phyloP scores from a whole-genome alignment of 768 basidiomycete genomes.

The Leccinum olivaceopallidum region DNA sequence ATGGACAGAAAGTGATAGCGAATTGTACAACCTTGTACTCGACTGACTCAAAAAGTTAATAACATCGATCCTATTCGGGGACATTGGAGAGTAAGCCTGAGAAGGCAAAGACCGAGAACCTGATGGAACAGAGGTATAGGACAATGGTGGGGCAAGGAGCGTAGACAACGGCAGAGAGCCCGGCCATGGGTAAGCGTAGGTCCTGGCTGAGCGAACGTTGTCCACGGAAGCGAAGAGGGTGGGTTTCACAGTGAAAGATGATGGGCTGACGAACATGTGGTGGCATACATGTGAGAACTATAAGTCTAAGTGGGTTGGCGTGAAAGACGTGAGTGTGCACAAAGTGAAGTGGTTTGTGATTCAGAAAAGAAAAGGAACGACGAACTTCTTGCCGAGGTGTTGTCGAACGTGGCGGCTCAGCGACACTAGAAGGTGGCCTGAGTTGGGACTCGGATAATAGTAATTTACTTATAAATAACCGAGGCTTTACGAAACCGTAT shows the following conservation, averaged over 20 bases:
- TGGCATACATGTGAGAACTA: constrained; percentile 29
- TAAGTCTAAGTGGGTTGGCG: constrained; percentile 13
- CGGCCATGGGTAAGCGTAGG: constrained; percentile 13
- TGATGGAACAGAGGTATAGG: background rate
- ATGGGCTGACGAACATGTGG: constrained; percentile 30
- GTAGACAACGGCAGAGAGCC: constrained; percentile 22
- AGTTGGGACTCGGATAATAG: no score
- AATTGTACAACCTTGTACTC: constrained; percentile 14
- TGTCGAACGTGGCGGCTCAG: constrained; percentile 10
- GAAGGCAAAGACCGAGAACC: constrained; percentile 4
- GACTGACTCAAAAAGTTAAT: background rate
- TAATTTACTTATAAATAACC: constrained; percentile 18
- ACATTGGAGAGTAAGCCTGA: background rate
- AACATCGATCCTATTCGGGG: background rate
- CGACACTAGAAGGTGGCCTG: background rate
- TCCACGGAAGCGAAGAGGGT: constrained; percentile 10
- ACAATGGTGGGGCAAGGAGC: constrained; percentile 4
- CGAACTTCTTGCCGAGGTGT: constrained; percentile 9
- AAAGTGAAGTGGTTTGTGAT: constrained; percentile 13
- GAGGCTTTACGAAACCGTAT: constrained; percentile 21
- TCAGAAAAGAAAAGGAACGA: constrained; percentile 16
- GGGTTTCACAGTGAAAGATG: constrained; percentile 22
- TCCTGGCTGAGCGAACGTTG: constrained; percentile 8
- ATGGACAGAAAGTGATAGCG: background rate
- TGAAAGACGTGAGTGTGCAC: constrained; percentile 27